Evolutionary conservation across 2,329 filamentous ascomycete genomes (phyloP).

Genomic region (Fusarium sulawesiense): DNA sequence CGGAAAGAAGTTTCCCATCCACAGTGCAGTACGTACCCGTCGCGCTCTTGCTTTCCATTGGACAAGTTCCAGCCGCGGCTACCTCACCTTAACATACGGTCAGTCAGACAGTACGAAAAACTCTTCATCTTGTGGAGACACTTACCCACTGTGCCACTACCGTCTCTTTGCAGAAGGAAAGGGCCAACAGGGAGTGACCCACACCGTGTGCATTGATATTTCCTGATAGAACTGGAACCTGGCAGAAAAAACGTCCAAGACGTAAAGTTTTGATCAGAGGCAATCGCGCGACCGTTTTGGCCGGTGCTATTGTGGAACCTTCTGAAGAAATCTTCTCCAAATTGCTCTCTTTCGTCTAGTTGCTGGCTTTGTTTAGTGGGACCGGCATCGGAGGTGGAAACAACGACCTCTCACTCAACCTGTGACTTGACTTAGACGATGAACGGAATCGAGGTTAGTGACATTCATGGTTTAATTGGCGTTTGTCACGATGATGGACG

Average conservation of each 20-base stretch:
- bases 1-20: slow-evolving; percentile 19
- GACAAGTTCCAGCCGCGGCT: slow-evolving; percentile 10
- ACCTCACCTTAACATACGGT: slow-evolving; percentile 38
- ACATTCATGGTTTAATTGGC: slow-evolving; percentile 5
- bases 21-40: slow-evolving; percentile 6
- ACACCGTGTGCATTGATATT: slow-evolving; percentile 25
- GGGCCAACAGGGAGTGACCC: background rate
- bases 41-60: slow-evolving; percentile 8
- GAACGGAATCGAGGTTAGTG: slow-evolving; percentile 11
- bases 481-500: slow-evolving; percentile 4
- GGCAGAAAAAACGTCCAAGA: slow-evolving; percentile 26
- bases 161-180: slow-evolving; percentile 18
- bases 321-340: slow-evolving; percentile 11
- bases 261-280: slow-evolving; percentile 23
- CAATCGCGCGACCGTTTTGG: slow-evolving; percentile 23
- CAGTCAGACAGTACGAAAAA: slow-evolving; percentile 22
- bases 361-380: slow-evolving; percentile 38
- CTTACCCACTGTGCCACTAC: slow-evolving; percentile 29
- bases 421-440: slow-evolving; percentile 23
- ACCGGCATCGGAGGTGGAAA: slow-evolving; percentile 29
- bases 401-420: slow-evolving; percentile 2
- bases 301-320: slow-evolving; percentile 27
- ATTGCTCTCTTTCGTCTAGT: slow-evolving; percentile 10
- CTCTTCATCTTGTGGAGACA: slow-evolving; percentile 30
- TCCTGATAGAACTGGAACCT: slow-evolving; percentile 7